Evolutionary conservation across 805 yeast genomes (phyloP).

Genomic region (Crinitomyces ghanaensis): DNA sequence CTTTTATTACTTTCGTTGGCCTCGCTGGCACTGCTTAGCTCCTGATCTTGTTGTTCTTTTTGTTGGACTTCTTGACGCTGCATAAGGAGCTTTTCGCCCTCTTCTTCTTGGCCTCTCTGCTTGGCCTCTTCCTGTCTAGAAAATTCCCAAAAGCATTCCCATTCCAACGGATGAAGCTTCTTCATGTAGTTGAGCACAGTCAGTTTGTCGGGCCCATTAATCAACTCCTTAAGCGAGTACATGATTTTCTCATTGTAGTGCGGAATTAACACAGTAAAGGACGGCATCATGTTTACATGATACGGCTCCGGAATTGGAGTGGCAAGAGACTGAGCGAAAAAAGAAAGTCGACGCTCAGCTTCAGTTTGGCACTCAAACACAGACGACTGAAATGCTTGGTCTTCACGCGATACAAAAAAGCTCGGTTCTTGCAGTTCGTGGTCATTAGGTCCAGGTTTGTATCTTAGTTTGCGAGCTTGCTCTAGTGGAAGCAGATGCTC

Average conservation of each 20-base stretch:
- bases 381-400: conserved; percentile 48
- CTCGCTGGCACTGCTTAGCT: conserved; percentile 12
- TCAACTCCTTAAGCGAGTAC: conserved; percentile 64
- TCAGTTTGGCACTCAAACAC: conserved; percentile 54
- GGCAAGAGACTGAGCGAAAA: conserved; percentile 81
- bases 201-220: conserved; percentile 54
- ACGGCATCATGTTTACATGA: conserved; percentile 59
- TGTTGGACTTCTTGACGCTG: conserved; percentile 15
- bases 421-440: conserved; percentile 41
- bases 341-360: conserved; percentile 73
- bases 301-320: conserved; percentile 73
- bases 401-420: conserved; percentile 76
- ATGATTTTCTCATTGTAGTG: conserved; percentile 79
- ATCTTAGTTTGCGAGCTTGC: conserved; percentile 48
- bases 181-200: conserved; percentile 75
- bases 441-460: conserved; percentile 31
- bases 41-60: conserved; percentile 37
- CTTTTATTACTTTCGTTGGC: background rate
- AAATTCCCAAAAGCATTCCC: conserved; percentile 66
- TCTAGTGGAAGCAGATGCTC: conserved; percentile 69
- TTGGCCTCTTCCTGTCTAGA: conserved; percentile 2
- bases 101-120: conserved; percentile 1
- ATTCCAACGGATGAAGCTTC: conserved; percentile 57
- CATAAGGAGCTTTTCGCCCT: conserved; percentile 4
- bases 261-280: conserved; percentile 75